A percentile compares a stretch with the other conserved stretches of the same genome.
These are phyloP conservation scores for Colletotrichum limetticola DNA, from an alignment of 2,329 filamentous ascomycete species.

Conservation along the genomic window DNA sequence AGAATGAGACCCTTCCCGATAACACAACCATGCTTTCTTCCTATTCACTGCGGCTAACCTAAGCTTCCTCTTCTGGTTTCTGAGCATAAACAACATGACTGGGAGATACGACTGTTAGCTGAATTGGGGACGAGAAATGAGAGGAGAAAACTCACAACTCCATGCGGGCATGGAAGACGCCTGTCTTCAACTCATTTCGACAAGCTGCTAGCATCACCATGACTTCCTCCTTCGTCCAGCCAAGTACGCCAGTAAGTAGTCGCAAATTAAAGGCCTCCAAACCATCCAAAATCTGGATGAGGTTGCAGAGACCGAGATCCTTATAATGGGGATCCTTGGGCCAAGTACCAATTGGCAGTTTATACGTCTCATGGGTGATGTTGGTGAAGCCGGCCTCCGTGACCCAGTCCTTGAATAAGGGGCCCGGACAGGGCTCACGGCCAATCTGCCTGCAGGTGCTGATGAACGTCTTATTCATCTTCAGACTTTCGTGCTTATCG, in stretches of 20 bases:
- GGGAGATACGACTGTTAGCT: too few relatives aligned
- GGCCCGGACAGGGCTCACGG: slow-evolving; percentile 40
- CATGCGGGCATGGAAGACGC: slow-evolving; percentile 40
- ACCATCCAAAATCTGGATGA: slow-evolving; percentile 36
- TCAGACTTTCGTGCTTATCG: slow-evolving; percentile 33
- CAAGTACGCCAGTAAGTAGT: slow-evolving; percentile 44
- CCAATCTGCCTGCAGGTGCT: slow-evolving; percentile 34
- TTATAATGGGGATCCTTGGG: slow-evolving; percentile 32
- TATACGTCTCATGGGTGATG: slow-evolving; percentile 45
- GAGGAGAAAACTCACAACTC: slow-evolving; percentile 34
- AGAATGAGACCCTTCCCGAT: not conserved
- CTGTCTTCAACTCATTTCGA: slow-evolving; percentile 43
- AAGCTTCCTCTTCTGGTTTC: slow-evolving; percentile 1
- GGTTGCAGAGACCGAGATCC: slow-evolving; percentile 35
- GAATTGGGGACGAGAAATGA: too few relatives aligned
- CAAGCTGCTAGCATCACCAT: slow-evolving; percentile 42
- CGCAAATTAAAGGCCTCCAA: slow-evolving; percentile 40
- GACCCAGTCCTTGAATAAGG: slow-evolving; percentile 41
- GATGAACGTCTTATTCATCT: slow-evolving; percentile 38
- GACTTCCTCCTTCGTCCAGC: slow-evolving; percentile 41
- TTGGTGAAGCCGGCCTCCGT: slow-evolving; percentile 48
- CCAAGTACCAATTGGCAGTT: slow-evolving; percentile 45
- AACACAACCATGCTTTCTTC: not conserved
- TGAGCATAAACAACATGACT: slow-evolving; percentile 34
- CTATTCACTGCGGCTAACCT: not conserved